These are phyloP conservation scores for Salix purpurea DNA, from an alignment of 345 rosid genomes.

Conservation along the genomic window DNA sequence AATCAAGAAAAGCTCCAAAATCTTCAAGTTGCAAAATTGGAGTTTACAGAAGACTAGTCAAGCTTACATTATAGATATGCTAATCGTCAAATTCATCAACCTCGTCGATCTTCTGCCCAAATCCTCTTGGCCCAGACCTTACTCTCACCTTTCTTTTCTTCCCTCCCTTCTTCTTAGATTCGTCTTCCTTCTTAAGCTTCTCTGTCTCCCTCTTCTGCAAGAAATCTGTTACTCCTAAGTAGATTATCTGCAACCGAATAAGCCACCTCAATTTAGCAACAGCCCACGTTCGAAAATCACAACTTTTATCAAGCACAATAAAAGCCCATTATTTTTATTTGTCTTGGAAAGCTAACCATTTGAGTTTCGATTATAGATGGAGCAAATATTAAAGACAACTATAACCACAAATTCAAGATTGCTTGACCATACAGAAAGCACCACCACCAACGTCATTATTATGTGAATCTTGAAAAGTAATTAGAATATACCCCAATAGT, in stretches of 20 bases:
- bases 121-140: constrained; percentile 61
- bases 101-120: constrained; percentile 55
- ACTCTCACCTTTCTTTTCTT: constrained; percentile 47
- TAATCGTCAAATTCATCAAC: constrained; percentile 6
- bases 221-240: constrained; percentile 68
- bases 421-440: not conserved
- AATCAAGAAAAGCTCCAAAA: not conserved
- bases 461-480: not conserved
- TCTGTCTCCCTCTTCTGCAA: constrained; percentile 68
- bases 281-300: constrained; percentile 21
- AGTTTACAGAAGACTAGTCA: not conserved
- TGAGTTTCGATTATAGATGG: too few species aligned
- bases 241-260: constrained; percentile 51
- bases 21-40: not conserved
- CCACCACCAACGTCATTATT: not conserved
- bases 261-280: not conserved
- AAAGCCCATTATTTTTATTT: not conserved
- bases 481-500: constrained; percentile 59
- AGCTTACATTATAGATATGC: not conserved
- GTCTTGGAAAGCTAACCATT: too few species aligned
- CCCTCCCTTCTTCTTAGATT: constrained; percentile 49
- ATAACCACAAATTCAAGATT: too few species aligned
- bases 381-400: too few species aligned
- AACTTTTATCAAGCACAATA: not conserved
- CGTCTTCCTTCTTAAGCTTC: constrained; percentile 68